Conservation (phyloP, 1,139 yeast species). For the Taiozyma sp. region DNA sequence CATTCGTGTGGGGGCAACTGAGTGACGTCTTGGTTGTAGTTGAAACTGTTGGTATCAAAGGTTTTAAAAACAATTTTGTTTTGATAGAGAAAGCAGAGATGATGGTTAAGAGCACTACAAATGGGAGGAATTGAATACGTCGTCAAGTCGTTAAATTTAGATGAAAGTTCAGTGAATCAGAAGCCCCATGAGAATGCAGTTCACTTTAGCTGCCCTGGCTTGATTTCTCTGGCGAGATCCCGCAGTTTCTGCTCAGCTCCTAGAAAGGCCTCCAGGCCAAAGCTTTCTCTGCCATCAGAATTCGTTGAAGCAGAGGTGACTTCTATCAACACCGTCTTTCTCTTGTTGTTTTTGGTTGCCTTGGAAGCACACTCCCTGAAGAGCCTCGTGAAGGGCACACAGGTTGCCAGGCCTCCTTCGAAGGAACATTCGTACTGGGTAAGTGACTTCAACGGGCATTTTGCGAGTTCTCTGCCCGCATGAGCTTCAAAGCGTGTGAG, state of each 20-base stretch:
- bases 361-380: constrained; percentile 41
- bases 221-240: background rate
- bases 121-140: background rate
- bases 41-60: too few relatives aligned
- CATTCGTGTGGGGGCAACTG: background rate
- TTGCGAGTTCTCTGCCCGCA: constrained; percentile 7
- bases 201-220: background rate
- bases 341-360: constrained; percentile 23
- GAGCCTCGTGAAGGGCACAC: constrained; percentile 50
- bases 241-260: constrained; percentile 8
- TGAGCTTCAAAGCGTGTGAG: constrained; percentile 21
- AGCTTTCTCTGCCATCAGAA: constrained; percentile 1
- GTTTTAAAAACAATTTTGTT: too few relatives aligned
- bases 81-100: background rate
- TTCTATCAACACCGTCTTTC: constrained; percentile 16
- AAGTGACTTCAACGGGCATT: constrained; percentile 25
- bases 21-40: too few relatives aligned
- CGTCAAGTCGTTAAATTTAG: background rate
- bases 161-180: too few relatives aligned
- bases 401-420: constrained; percentile 37
- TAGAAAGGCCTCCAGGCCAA: constrained; percentile 7
- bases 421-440: constrained; percentile 28
- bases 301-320: constrained; percentile 23
- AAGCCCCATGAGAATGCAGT: too few relatives aligned
- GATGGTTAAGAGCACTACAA: background rate